Evolutionary conservation across 768 basidiomycete genomes (phyloP), one percentile per base, ranked within the genome.

Genomic region (Mrakia blollopis): DNA sequence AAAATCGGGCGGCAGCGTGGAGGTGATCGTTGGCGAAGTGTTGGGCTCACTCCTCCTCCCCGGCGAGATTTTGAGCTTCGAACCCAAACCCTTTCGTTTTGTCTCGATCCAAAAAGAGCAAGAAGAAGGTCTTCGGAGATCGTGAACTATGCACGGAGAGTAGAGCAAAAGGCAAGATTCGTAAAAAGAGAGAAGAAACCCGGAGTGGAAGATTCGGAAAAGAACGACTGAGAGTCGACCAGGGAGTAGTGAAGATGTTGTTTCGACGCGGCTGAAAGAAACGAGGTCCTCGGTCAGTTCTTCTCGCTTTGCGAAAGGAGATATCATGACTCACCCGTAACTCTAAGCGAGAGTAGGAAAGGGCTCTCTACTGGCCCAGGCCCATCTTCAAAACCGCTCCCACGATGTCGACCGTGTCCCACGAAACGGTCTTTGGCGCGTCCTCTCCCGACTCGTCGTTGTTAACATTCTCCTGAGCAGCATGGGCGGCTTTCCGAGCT

Each of bases 351-450:
- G 10, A 57, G 14, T 0, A 11, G 57, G n/a, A 57, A 18, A 25
- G 57, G 5, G 25, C n/a, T 25, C 57, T 57, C 39, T 68, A 39
- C 37, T 68, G 37, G 6, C 23, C 25, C 25, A 77, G 62, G 6
- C 76, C 76, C 63, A 77, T 72, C 72, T 77, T 77, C 65, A 77
- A 72, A 13, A 72, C 41, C 10, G 76, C 76, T 13, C 76, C 76
- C 28, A 73, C 76, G n/a, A 77, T 68, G 52, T 77, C 76, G 16
- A 77, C 76, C 25, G 71, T 73, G 72, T 77, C 76, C 76, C 76
- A 77, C 13, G 63, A 62, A 30, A 57, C 70, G 47, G 41, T 61
- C n/a, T 62, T 52, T 3, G 60, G 44, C 14, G 65, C 25, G 37
- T 72, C 71, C 21, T 39, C 63, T 11, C 52, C 65, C 16, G 47